phyloP scores from a whole-genome alignment of 495 filamentous ascomycete genomes.

The Penicillium canariense region DNA sequence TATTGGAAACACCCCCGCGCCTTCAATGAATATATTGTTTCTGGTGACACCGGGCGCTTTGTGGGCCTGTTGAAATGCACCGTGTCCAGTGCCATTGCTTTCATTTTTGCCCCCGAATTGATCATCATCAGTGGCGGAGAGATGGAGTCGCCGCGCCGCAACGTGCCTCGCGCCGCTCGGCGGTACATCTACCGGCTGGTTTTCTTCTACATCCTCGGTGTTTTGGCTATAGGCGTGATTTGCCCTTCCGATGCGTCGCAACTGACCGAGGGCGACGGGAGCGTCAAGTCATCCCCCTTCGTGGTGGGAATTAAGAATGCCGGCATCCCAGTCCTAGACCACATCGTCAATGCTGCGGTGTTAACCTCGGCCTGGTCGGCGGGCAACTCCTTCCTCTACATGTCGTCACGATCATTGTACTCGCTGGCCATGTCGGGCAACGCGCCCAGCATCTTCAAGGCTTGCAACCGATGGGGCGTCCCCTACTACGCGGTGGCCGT shows the following conservation, averaged over 20 bases:
- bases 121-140: conserved; percentile 62
- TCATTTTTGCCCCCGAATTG: conserved; percentile 56
- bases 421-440: conserved; percentile 52
- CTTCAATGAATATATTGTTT: conserved; percentile 48
- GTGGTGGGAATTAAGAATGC: conserved; percentile 61
- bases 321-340: conserved; percentile 62
- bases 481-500: conserved; percentile 44
- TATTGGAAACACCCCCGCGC: conserved; percentile 71
- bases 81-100: conserved; percentile 52
- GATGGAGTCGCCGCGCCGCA: conserved; percentile 70
- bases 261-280: conserved; percentile 52
- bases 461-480: conserved; percentile 50
- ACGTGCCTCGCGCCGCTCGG: conserved; percentile 73
- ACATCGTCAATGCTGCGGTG: conserved; percentile 77
- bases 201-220: conserved; percentile 71
- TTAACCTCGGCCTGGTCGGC: conserved; percentile 68
- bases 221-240: conserved; percentile 57
- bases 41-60: conserved; percentile 39
- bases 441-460: conserved; percentile 47
- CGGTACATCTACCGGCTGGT: conserved; percentile 84
- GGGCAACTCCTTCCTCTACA: conserved; percentile 80
- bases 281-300: conserved; percentile 55
- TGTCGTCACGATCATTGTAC: conserved; percentile 66
- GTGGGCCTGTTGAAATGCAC: conserved; percentile 44
- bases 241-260: conserved; percentile 48